These are phyloP conservation scores for Coniella lustricola DNA, from an alignment of 2,329 filamentous ascomycete genomes.

Conservation along the genomic window DNA sequence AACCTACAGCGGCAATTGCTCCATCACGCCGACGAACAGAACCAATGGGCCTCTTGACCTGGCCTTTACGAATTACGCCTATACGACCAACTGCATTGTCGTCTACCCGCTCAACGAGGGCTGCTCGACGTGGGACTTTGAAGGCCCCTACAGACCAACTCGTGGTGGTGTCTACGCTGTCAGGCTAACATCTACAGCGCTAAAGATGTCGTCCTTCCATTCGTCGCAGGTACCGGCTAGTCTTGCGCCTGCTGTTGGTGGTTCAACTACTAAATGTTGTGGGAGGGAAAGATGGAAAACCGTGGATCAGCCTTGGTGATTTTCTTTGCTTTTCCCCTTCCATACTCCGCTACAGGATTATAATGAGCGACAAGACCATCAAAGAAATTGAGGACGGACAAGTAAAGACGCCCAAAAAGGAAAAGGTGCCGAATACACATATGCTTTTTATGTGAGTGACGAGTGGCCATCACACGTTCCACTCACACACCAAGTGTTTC, in stretches of 20 bases:
- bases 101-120: not conserved
- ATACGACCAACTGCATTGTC: conserved; percentile 1
- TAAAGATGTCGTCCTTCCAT: conserved; percentile 9
- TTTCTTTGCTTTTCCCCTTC: no score
- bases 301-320: no score
- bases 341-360: no score
- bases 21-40: not conserved
- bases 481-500: no score
- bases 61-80: conserved; percentile 4
- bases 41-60: not conserved
- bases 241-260: conserved; percentile 4
- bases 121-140: conserved; percentile 8
- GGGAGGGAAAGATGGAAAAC: no score
- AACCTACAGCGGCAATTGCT: conserved; percentile 6
- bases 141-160: not conserved
- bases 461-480: no score
- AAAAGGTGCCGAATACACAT: no score
- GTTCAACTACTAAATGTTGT: no score
- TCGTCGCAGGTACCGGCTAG: not conserved
- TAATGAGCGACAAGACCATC: no score
- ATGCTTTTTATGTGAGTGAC: no score
- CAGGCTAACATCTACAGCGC: not conserved
- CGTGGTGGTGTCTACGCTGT: conserved; percentile 3
- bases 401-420: no score
- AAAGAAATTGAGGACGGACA: no score